These are phyloP conservation scores for Leccinellum luteum DNA, from an alignment of 768 basidiomycete species.

Conservation along the genomic window DNA sequence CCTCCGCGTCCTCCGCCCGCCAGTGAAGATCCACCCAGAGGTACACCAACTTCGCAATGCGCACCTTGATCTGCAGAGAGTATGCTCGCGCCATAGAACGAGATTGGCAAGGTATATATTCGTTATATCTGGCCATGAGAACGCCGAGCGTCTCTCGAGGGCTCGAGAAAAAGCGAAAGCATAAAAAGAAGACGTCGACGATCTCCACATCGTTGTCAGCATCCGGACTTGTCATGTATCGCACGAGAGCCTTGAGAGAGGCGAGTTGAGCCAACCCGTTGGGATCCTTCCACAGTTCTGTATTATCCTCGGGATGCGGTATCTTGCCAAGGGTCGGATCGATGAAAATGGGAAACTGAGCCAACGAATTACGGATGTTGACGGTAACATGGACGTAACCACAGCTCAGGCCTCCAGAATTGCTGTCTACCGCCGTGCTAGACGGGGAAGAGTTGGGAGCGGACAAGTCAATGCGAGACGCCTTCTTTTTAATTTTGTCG, in stretches of 20 bases:
- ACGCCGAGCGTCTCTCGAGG: slow-evolving; percentile 44
- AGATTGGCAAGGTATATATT: slow-evolving; percentile 19
- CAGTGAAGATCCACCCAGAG: slow-evolving; percentile 76
- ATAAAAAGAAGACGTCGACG: slow-evolving; percentile 59
- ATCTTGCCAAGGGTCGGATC: slow-evolving; percentile 29
- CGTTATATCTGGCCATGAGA: slow-evolving; percentile 50
- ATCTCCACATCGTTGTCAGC: slow-evolving; percentile 41
- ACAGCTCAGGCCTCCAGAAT: slow-evolving; percentile 9
- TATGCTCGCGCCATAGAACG: slow-evolving; percentile 39
- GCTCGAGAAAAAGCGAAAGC: slow-evolving; percentile 66
- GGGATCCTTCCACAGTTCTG: slow-evolving; percentile 29
- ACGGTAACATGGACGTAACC: slow-evolving; percentile 26
- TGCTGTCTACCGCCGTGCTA: slow-evolving; percentile 20
- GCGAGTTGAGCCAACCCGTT: slow-evolving; percentile 31
- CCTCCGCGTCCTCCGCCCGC: slow-evolving; percentile 46
- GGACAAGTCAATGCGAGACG: slow-evolving; percentile 4
- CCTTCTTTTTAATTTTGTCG: slow-evolving; percentile 2
- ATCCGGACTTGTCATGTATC: slow-evolving; percentile 45
- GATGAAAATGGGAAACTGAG: slow-evolving; percentile 26
- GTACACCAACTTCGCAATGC: slow-evolving; percentile 59
- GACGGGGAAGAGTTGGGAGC: slow-evolving; percentile 11
- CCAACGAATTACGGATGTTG: slow-evolving; percentile 28
- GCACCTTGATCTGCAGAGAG: slow-evolving; percentile 48
- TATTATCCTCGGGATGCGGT: slow-evolving; percentile 28
- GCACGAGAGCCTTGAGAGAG: slow-evolving; percentile 43